Evolutionary conservation across 352 stramenopile genomes (phyloP), one percentile per base, ranked within the genome.

Genomic region (Thraustochytrium sp.): DNA sequence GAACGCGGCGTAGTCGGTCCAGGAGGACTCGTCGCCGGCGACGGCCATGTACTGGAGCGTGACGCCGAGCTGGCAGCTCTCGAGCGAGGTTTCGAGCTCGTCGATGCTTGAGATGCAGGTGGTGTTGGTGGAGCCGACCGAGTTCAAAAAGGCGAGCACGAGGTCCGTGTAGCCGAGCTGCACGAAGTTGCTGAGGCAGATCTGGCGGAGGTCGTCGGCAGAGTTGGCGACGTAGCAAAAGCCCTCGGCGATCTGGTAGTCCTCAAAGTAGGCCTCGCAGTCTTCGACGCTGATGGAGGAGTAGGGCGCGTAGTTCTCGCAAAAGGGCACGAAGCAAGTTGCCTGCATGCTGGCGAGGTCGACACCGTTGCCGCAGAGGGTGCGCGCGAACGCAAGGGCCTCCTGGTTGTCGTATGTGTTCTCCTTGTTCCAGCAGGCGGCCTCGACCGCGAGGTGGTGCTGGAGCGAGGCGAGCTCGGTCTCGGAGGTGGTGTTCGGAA

Each of bases 1-100:
- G 44, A 80, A 55, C 5, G 68, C 68, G 21, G 18, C 21, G 53
- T 80, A 80, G 68, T 80, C 68, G 48, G 40, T 51, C 68, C 68
- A 80, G 23, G 48, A 65, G n/a, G 1, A 16, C 18, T 64, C 53
- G 51, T 80, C 68, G 42, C 68, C 68, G n/a, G 46, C 31, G 18
- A 34, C 29, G 42, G 68, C 68, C 42, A 75, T 42, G 37, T 80
- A 80, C 68, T 80, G 68, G 29, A 80, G 68, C 13, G 53, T 80
- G 37, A 64, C 51, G 68, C 68, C 68, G 46, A 8, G 4, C 23
- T 16, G 5, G 68, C 68, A 80, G n/a, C 11, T 26, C 18, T 11
- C 11, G 34, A 80, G 53, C 5, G 68, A 65, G 68, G 68, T 64
- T 11, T 29, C n/a, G 18, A 80, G 46, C 21, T 65, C 51, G 46